Conservation (phyloP, 495 filamentous ascomycete species). For the Podospora pseudocomata region DNA sequence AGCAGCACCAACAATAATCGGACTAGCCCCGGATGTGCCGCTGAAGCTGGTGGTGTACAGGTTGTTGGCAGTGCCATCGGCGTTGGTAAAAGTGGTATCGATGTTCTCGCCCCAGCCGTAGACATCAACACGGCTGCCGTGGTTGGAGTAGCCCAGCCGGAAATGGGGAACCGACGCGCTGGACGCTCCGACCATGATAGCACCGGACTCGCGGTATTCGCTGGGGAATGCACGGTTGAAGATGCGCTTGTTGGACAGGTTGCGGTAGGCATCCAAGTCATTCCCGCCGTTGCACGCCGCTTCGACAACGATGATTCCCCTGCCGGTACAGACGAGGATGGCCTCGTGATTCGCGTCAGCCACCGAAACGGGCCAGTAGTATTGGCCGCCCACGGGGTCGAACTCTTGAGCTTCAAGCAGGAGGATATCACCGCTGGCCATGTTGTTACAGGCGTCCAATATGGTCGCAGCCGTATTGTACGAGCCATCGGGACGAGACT, state of each 20-base stretch:
- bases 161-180: slow-evolving; percentile 12
- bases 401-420: slow-evolving; percentile 23
- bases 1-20: slow-evolving; percentile 21
- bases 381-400: slow-evolving; percentile 10
- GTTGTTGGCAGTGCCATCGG: not conserved
- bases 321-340: slow-evolving; percentile 17
- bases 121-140: slow-evolving; percentile 22
- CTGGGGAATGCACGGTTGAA: slow-evolving; percentile 13
- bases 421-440: slow-evolving; percentile 20
- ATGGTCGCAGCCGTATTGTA: slow-evolving; percentile 22
- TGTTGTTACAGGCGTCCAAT: slow-evolving; percentile 18
- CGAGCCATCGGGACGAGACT: not conserved
- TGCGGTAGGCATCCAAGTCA: slow-evolving; percentile 19
- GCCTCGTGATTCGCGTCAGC: slow-evolving; percentile 20
- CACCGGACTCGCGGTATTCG: slow-evolving; percentile 25
- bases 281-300: slow-evolving; percentile 20
- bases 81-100: slow-evolving; percentile 16
- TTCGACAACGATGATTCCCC: slow-evolving; percentile 24
- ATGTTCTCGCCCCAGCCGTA: slow-evolving; percentile 20
- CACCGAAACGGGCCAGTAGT: slow-evolving; percentile 22
- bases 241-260: slow-evolving; percentile 11
- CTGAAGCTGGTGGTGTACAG: slow-evolving; percentile 16
- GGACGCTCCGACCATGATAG: slow-evolving; percentile 19
- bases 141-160: slow-evolving; percentile 15
- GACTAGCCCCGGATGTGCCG: slow-evolving; percentile 20